These are phyloP conservation scores for Colletotrichum sansevieriae DNA, from an alignment of 2,329 filamentous ascomycete species.

Conservation along the genomic window DNA sequence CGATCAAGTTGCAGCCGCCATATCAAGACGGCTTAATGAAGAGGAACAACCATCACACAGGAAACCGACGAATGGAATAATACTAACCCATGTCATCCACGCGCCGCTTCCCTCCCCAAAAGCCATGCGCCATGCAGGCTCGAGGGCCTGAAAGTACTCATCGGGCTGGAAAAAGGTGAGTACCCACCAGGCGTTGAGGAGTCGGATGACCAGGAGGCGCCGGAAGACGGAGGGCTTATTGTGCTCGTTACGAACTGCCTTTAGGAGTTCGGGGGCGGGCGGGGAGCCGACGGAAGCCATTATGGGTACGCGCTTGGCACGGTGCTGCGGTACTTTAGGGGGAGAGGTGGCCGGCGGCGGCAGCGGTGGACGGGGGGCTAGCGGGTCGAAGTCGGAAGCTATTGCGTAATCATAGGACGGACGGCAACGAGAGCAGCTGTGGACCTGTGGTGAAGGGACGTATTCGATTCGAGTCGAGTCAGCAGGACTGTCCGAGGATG, in stretches of 20 bases:
- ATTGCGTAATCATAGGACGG: slow-evolving; percentile 41
- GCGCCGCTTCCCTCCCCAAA: slow-evolving; percentile 84
- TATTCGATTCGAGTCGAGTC: slow-evolving; percentile 1
- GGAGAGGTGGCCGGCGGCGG: slow-evolving; percentile 13
- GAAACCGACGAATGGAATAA: not conserved
- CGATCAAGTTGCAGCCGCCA: not conserved
- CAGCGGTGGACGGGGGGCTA: slow-evolving; percentile 5
- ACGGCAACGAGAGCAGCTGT: not conserved
- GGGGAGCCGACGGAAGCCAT: slow-evolving; percentile 44
- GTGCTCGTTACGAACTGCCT: slow-evolving; percentile 45
- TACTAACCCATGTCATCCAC: slow-evolving; percentile 94
- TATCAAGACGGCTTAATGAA: not conserved
- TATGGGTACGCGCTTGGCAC: slow-evolving; percentile 32
- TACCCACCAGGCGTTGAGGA: slow-evolving; percentile 82
- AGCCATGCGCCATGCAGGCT: slow-evolving; percentile 91
- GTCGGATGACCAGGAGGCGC: slow-evolving; percentile 74
- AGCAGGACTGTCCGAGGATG: slow-evolving; percentile 16
- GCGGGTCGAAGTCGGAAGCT: slow-evolving; percentile 24
- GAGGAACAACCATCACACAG: not conserved
- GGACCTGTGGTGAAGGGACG: not conserved
- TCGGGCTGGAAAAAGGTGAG: slow-evolving; percentile 98
- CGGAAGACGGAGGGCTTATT: slow-evolving; percentile 47
- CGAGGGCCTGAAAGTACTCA: slow-evolving; percentile 95
- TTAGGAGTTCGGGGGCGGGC: slow-evolving; percentile 43
- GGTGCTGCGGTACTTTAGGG: slow-evolving; percentile 17